phyloP scores from a whole-genome alignment of 805 yeast species.

The Tetrapisispora arboricola region DNA sequence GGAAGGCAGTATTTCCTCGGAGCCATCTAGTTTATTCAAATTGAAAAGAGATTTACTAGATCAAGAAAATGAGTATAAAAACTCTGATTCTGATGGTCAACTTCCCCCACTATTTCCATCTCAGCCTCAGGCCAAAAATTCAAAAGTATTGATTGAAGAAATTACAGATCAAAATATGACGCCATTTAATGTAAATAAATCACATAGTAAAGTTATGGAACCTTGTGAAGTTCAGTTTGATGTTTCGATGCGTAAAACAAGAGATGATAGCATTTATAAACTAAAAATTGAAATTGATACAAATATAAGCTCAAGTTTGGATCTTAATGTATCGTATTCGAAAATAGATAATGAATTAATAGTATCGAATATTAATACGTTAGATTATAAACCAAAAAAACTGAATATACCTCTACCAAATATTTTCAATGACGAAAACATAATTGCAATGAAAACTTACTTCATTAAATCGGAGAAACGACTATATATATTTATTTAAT shows the following conservation, averaged over 20 bases:
- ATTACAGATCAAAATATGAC: slow-evolving; percentile 16
- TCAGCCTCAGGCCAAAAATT: slow-evolving; percentile 2
- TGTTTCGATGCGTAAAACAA: slow-evolving; percentile 25
- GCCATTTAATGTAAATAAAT: neutral
- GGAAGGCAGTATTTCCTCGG: slow-evolving; percentile 29
- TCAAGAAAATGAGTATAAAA: slow-evolving; percentile 16
- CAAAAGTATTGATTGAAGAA: slow-evolving; percentile 46
- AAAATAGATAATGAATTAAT: slow-evolving; percentile 23
- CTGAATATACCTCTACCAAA: slow-evolving; percentile 32
- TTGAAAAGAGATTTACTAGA: slow-evolving; percentile 25
- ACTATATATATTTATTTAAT: slow-evolving; percentile 27
- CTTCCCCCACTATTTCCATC: slow-evolving; percentile 25
- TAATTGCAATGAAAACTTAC: slow-evolving; percentile 20
- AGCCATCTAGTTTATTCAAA: slow-evolving; percentile 35
- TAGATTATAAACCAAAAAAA: slow-evolving; percentile 15
- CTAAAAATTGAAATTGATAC: slow-evolving; percentile 31
- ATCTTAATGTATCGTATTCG: slow-evolving; percentile 28
- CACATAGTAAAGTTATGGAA: neutral
- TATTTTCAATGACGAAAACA: slow-evolving; percentile 11
- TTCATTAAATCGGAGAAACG: slow-evolving; percentile 23
- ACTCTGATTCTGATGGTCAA: slow-evolving; percentile 13
- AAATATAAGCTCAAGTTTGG: slow-evolving; percentile 24
- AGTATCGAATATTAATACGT: slow-evolving; percentile 24
- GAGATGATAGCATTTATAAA: slow-evolving; percentile 23
- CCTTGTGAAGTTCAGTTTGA: slow-evolving; percentile 16